These are phyloP conservation scores for Sarocladiaceae sp. DNA, from an alignment of 2,329 filamentous ascomycete species.

Conservation along the genomic window DNA sequence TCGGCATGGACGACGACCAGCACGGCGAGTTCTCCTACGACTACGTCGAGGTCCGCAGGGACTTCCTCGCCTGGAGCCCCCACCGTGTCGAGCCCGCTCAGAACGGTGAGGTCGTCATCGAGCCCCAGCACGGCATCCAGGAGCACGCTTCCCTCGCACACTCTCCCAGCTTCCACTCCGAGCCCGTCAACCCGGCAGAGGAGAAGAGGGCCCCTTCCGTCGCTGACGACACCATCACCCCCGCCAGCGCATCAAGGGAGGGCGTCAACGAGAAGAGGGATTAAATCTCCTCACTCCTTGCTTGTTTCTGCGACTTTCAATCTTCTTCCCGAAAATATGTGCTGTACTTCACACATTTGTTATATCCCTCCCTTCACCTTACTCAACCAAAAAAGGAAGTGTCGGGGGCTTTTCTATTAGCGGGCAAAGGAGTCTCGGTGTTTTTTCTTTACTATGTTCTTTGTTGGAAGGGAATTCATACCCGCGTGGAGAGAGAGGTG, in stretches of 20 bases:
- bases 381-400: too few species aligned
- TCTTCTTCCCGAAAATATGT: neutral
- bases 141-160: slow-evolving; percentile 50
- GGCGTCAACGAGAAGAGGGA: slow-evolving; percentile 13
- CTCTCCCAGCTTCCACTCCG: slow-evolving; percentile 15
- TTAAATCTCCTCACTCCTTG: neutral
- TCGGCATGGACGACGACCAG: slow-evolving; percentile 88
- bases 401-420: neutral
- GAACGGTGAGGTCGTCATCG: slow-evolving; percentile 51
- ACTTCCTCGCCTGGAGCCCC: slow-evolving; percentile 85
- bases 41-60: slow-evolving; percentile 82
- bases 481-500: neutral
- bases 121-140: slow-evolving; percentile 67
- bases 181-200: slow-evolving; percentile 13
- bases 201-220: slow-evolving; percentile 16
- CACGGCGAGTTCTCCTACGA: slow-evolving; percentile 89
- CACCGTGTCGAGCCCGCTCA: slow-evolving; percentile 61
- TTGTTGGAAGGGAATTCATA: neutral
- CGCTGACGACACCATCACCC: slow-evolving; percentile 1
- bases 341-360: neutral
- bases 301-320: too few species aligned
- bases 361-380: too few species aligned
- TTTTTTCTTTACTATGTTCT: neutral
- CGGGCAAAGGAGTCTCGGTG: slow-evolving; percentile 8
- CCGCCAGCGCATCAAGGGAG: slow-evolving; percentile 9